Evolutionary conservation across 805 yeast species (phyloP).

Genomic region (Nakazawaea anatomiae): DNA sequence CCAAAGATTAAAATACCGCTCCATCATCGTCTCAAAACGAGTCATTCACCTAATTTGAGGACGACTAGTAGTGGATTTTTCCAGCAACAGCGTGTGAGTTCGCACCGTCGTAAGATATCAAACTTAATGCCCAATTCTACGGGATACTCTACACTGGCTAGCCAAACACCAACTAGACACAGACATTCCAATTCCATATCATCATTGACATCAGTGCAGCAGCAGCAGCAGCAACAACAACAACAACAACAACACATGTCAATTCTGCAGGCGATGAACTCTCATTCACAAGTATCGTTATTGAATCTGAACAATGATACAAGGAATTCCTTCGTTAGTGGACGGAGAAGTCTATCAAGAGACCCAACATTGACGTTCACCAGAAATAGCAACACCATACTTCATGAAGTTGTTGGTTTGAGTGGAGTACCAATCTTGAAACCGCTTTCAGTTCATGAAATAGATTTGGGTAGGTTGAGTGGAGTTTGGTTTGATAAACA

Average conservation of each 20-base stretch:
- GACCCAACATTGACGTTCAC: background rate
- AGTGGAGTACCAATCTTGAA: slow-evolving; percentile 22
- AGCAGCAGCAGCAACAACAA: slow-evolving; percentile 14
- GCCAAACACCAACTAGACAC: background rate
- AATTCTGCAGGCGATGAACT: slow-evolving; percentile 21
- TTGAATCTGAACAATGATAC: background rate
- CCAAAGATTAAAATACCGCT: slow-evolving; percentile 25
- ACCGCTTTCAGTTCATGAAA: slow-evolving; percentile 27
- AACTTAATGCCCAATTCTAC: background rate
- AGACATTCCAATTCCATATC: slow-evolving; percentile 21
- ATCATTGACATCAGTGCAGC: slow-evolving; percentile 18
- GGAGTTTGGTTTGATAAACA: slow-evolving; percentile 24
- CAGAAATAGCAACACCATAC: slow-evolving; percentile 7
- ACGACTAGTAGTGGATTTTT: background rate
- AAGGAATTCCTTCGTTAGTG: background rate
- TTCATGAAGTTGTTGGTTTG: slow-evolving; percentile 21
- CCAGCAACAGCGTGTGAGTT: background rate
- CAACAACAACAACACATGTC: slow-evolving; percentile 20
- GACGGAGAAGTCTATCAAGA: background rate
- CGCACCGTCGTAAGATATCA: slow-evolving; percentile 8
- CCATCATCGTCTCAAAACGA: slow-evolving; percentile 8
- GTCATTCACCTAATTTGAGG: slow-evolving; percentile 2
- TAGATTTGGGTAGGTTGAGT: slow-evolving; percentile 26
- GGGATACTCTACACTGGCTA: background rate
- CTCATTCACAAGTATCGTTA: slow-evolving; percentile 14